Percentiles rank a stretch among this genome's conserved stretches.
These are phyloP conservation scores for Aspergillus chevalieri DNA, from an alignment of 2,329 filamentous ascomycete species.

Conservation along the genomic window DNA sequence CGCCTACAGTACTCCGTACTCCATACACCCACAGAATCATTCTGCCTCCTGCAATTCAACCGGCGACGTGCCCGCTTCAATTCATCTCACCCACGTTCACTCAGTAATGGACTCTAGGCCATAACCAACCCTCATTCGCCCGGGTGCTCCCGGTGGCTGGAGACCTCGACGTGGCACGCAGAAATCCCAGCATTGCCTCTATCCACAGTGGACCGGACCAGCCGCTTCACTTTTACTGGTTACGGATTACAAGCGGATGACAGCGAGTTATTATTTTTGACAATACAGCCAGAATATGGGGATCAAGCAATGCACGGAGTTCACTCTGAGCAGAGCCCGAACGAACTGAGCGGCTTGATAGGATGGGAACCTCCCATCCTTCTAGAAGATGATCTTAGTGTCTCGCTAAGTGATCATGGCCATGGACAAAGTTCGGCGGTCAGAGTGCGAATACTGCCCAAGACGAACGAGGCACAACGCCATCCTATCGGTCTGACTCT, in stretches of 20 bases:
- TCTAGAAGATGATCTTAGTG: not conserved
- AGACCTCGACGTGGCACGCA: conserved; percentile 20
- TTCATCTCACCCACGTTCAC: no score
- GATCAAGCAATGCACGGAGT: not conserved
- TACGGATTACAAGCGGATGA: not conserved
- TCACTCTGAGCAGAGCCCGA: not conserved
- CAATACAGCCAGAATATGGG: not conserved
- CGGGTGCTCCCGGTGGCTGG: not conserved
- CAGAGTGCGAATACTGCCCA: no score
- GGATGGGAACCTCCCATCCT: not conserved
- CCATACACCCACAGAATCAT: no score
- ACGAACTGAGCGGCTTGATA: not conserved
- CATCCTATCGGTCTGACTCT: no score
- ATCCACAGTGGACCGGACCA: conserved; percentile 11
- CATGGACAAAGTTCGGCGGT: no score
- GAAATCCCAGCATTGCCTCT: conserved; percentile 6
- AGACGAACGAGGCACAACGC: no score
- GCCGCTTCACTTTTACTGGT: conserved; percentile 12
- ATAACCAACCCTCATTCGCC: not conserved
- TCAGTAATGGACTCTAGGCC: not conserved
- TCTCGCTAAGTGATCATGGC: not conserved
- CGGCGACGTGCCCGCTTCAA: no score
- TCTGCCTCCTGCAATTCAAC: no score
- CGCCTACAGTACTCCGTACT: no score
- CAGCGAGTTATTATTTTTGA: not conserved